Evolutionary conservation across 139 green algal genomes (phyloP).

Genomic region (Chlorella sp.): DNA sequence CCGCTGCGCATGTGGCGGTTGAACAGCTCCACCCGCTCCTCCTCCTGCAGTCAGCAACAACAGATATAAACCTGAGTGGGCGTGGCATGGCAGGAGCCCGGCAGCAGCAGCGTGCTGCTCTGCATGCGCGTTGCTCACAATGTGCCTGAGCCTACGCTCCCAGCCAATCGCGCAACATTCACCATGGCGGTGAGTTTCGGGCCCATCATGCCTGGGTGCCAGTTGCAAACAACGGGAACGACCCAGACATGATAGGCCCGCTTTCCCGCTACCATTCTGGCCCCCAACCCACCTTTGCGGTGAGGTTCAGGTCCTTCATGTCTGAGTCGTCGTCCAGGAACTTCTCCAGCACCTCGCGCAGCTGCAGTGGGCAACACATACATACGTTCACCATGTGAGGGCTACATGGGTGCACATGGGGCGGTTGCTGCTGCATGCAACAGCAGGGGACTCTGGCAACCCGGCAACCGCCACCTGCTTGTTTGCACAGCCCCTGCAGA

Average conservation of each 20-base stretch:
- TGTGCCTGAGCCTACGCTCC: too few species aligned
- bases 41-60: constrained; percentile 26
- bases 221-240: too few species aligned
- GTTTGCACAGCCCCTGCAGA: too few species aligned
- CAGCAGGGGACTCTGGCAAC: too few species aligned
- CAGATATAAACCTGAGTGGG: too few species aligned
- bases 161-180: neutral
- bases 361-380: constrained; percentile 1
- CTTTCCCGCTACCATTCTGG: too few species aligned
- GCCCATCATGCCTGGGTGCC: neutral
- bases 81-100: neutral
- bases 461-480: too few species aligned
- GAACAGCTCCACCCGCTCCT: constrained; percentile 36
- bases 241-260: too few species aligned
- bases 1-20: constrained; percentile 22
- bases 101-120: neutral
- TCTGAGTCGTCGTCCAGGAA: constrained; percentile 70
- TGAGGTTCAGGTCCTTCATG: constrained; percentile 73
- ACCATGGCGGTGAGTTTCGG: neutral
- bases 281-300: constrained; percentile 57
- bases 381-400: too few species aligned
- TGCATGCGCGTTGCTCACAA: too few species aligned
- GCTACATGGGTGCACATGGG: too few species aligned
- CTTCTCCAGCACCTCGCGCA: constrained; percentile 68
- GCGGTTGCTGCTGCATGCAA: too few species aligned